phyloP scores from a whole-genome alignment of 495 filamentous ascomycete genomes.

The Aspergillus ellipticus region DNA sequence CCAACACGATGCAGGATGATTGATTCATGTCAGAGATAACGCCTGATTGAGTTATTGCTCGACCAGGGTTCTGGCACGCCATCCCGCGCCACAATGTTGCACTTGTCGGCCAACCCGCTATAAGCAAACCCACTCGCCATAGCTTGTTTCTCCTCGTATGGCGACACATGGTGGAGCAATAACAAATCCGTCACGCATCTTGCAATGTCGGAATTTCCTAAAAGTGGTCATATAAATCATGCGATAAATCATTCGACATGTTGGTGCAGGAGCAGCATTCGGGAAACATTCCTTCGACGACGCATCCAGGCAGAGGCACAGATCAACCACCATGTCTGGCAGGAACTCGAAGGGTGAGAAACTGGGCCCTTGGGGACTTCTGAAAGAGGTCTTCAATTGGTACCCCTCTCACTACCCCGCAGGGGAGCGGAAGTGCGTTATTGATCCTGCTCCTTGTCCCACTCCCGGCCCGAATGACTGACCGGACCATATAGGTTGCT shows the following conservation, averaged over 20 bases:
- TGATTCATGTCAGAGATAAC: constrained; percentile 23
- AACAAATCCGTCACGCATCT: not conserved
- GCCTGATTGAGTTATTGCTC: constrained; percentile 6
- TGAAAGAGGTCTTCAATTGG: constrained; percentile 50
- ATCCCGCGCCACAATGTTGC: constrained; percentile 19
- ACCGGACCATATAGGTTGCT: constrained; percentile 21
- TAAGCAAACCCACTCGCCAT: not conserved
- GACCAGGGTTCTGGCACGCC: constrained; percentile 21
- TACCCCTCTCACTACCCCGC: constrained; percentile 41
- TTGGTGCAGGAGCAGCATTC: not conserved
- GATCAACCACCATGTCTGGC: constrained; percentile 19
- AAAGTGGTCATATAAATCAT: not conserved
- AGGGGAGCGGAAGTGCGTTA: constrained; percentile 35
- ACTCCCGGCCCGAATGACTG: not conserved
- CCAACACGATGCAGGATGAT: not conserved
- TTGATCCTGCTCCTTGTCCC: not conserved
- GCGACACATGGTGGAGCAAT: constrained; percentile 1
- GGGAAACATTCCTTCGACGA: not conserved
- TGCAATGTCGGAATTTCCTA: not conserved
- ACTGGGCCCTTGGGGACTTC: constrained; percentile 22
- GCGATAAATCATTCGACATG: not conserved
- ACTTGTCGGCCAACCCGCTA: not conserved
- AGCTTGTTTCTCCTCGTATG: not conserved
- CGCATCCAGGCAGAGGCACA: not conserved
- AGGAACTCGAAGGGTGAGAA: constrained; percentile 14